Evolutionary conservation across 176 grass and related monocot species (phyloP).

Genomic region (Panicum miliaceum): DNA sequence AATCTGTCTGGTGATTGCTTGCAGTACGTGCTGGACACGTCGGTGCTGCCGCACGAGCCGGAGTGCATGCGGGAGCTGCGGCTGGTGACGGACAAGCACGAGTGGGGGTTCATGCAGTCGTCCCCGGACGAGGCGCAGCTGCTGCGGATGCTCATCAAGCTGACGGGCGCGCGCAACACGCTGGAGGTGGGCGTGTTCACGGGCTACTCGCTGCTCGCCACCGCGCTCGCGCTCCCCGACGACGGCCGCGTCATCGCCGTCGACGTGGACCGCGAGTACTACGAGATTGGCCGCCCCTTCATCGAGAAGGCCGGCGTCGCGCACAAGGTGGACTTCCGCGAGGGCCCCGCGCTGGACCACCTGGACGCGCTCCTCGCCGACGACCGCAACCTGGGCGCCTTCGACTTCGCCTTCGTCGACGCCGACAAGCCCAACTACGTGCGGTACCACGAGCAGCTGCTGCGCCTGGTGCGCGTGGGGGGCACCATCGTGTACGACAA

Average conservation of each 20-base stretch:
- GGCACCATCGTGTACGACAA: conserved; percentile 72
- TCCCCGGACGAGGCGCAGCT: conserved; percentile 68
- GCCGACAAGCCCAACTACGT: conserved; percentile 70
- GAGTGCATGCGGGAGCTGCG: conserved; percentile 75
- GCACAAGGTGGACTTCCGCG: conserved; percentile 69
- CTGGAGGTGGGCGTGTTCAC: conserved; percentile 86
- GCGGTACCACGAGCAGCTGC: conserved; percentile 58
- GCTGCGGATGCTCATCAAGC: conserved; percentile 76
- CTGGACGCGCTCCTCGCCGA: conserved; percentile 58
- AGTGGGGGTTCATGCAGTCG: conserved; percentile 44
- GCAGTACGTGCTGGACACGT: conserved; percentile 76
- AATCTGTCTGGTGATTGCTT: too few relatives aligned
- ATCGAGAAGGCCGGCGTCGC: conserved; percentile 62
- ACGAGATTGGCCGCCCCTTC: conserved; percentile 54
- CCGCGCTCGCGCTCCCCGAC: conserved; percentile 70
- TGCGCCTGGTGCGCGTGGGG: conserved; percentile 56
- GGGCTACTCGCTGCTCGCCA: conserved; percentile 77
- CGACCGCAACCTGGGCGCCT: conserved; percentile 42
- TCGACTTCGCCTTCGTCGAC: conserved; percentile 81
- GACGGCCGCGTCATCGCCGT: conserved; percentile 72
- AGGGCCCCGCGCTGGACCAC: conserved; percentile 39
- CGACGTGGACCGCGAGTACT: conserved; percentile 46
- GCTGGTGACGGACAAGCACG: conserved; percentile 55
- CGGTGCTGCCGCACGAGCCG: conserved; percentile 69
- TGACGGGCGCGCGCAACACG: conserved; percentile 65